Evolutionary conservation across 495 filamentous ascomycete species (phyloP).

Genomic region (Penicillium riverlandense): DNA sequence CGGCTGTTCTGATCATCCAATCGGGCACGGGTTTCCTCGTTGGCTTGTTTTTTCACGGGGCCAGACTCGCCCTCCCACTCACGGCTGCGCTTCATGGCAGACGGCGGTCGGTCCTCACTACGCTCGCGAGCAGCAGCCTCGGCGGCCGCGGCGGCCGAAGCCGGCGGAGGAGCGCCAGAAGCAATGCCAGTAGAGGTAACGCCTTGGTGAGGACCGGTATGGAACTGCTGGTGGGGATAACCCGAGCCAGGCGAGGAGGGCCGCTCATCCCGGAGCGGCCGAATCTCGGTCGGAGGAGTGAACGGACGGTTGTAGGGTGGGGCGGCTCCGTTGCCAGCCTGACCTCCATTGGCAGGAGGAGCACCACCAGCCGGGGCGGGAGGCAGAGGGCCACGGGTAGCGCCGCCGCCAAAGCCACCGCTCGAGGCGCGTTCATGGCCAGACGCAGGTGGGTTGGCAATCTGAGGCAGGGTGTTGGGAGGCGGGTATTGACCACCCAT

Average conservation of each 20-base stretch:
- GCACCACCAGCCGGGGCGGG: conserved; percentile 39
- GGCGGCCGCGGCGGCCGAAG: conserved; percentile 64
- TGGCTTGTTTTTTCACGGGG: conserved; percentile 73
- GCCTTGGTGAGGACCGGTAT: conserved; percentile 61
- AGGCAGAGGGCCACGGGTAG: conserved; percentile 25
- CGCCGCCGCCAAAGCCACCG: conserved; percentile 41
- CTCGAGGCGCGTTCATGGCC: conserved; percentile 48
- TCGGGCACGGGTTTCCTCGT: conserved; percentile 77
- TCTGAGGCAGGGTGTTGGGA: conserved; percentile 52
- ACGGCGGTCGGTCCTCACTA: conserved; percentile 65
- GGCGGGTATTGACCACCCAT: conserved; percentile 57
- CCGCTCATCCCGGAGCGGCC: conserved; percentile 78
- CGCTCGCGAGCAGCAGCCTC: conserved; percentile 75
- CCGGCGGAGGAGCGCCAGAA: conserved; percentile 65
- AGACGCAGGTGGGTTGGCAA: conserved; percentile 46
- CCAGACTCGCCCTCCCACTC: conserved; percentile 81
- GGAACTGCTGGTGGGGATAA: conserved; percentile 73
- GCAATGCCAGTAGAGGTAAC: conserved; percentile 70
- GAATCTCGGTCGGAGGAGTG: conserved; percentile 77
- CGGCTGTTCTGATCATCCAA: conserved; percentile 78
- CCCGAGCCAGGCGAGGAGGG: conserved; percentile 75
- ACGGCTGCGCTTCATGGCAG: conserved; percentile 73
- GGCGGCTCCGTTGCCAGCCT: conserved; percentile 33
- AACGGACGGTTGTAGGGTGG: conserved; percentile 55
- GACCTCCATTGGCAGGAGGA: conserved; percentile 44